Base-by-base conservation (phyloP, 75 land plant genomes). In the Pseudotsuga menziesii region DNA sequence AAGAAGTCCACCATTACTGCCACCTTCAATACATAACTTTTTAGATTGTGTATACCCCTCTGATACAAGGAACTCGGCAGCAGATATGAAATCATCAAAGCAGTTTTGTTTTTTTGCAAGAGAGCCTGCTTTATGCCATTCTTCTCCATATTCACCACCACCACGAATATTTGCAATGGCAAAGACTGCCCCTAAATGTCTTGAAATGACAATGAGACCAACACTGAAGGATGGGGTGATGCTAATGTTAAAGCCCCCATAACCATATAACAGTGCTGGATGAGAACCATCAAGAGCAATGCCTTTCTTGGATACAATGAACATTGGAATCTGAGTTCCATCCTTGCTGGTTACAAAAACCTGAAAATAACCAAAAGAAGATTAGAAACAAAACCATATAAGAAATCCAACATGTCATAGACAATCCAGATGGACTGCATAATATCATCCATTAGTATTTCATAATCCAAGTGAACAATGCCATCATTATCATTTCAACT, bases 71-170 rank as follows among this genome's bases (percentile, higher is more conserved):
- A 79, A 94, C 56, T 94, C 99, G 19, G 92, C 86, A 60, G 92
- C 85, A 72, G 98, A 74, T 76, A 90, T 89, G 77, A 97, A 97
- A 77, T 97, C 99, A 87, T 97, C 98, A 86, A 97, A 97, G 79
- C 92, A 89, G 74, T 94, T 94, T 71, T 97, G 99, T 76, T 97
- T 97, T 16, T 86, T 89, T 2, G 88, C 80, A 58, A 97, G 89
- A 29, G 91, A 87, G 4, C 98, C 99, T 17, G 96, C 92, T 81
- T 91, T 92, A 76, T 97, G 99, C 99, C 99, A 97, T 78, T 94
- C 92, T 76, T 94, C 94, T 62, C 99, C 99, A 82, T 97, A 97
- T 57, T 97, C 99, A 41, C 99, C 99, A 71, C 99, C 99, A 71
- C 99, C 99, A 57, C 99, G 88, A 35, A 94, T 95, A 72, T 95